Evolutionary conservation across 352 stramenopile species (phyloP), one percentile per base, ranked within the genome.

Genomic region (Pythium plurisporium): DNA sequence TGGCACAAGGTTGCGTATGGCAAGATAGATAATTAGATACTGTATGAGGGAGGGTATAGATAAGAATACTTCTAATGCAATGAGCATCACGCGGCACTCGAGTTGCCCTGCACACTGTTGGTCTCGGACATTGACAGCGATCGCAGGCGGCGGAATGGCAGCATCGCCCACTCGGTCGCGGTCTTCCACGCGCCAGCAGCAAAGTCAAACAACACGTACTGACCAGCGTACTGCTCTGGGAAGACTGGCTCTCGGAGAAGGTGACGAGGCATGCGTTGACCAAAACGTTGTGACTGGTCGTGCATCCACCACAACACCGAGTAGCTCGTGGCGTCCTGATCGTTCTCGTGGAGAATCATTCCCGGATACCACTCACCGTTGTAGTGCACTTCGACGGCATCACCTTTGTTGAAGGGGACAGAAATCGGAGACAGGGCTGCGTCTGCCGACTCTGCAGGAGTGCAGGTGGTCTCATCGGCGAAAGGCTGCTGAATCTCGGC

Each of bases 251-350:
- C 70, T 23, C 80, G 77, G n/a, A 90, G 60, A 49, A 84, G 60
- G 20, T 76, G 56, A 23, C 56, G 67, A n/a, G 70, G 62, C 49
- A 81, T 79, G 14, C 67, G 66, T 53, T 87, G 77, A 6, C 73
- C 68, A 56, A 84, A 88, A 15, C 82, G 76, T 64, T 92, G 82
- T 12, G 79, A 90, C 58, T 87, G 86, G 66, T 89, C 76, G 27
- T 85, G 72, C 61, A 87, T 79, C 79, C 82, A 92, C 82, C 82
- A 92, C 11, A 90, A 43, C 29, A 92, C 76, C 40, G 82, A 86
- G 67, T 92, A 92, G 15, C 70, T 82, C n/a, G 71, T 70, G 5
- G 45, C 50, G 49, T 79, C 72, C 23, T 64, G 60, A 41, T 67
- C 62, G 43, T 89, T 87, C 45, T 67, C 69, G 31, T 88, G 71